Percentiles rank a stretch among this genome's conserved stretches.
Evolutionary conservation across 768 basidiomycete species (phyloP).

Genomic region (Psilocybe subaeruginosa): DNA sequence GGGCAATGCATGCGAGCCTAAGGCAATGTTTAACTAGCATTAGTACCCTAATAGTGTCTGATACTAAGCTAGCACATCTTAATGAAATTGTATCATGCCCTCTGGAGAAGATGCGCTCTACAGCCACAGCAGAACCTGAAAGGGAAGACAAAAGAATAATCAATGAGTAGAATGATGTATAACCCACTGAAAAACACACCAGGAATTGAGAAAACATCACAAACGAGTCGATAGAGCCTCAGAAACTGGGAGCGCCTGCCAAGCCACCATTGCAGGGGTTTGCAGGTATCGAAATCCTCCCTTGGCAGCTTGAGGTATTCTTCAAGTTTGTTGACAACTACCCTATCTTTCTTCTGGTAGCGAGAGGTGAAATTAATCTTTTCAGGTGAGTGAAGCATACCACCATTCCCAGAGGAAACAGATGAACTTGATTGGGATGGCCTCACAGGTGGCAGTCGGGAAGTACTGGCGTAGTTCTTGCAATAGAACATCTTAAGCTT

Average conservation of each 20-base stretch:
- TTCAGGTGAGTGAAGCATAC: too few relatives aligned
- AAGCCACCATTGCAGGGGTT: constrained; percentile 35
- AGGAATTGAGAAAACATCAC: constrained; percentile 32
- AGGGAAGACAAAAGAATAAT: not conserved
- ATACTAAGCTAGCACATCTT: constrained; percentile 28
- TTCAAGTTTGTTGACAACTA: too few relatives aligned
- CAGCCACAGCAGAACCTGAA: constrained; percentile 36
- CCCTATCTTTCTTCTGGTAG: too few relatives aligned
- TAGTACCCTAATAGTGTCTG: constrained; percentile 29
- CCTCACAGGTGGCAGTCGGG: too few relatives aligned
- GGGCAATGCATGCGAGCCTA: constrained; percentile 3
- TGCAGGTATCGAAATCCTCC: constrained; percentile 26
- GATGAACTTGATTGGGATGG: too few relatives aligned
- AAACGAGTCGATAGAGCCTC: constrained; percentile 28
- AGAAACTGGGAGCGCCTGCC: constrained; percentile 24
- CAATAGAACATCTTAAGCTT: too few relatives aligned
- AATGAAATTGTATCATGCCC: constrained; percentile 35
- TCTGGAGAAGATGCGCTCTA: constrained; percentile 34
- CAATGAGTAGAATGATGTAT: not conserved
- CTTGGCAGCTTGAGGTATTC: too few relatives aligned
- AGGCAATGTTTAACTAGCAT: constrained; percentile 31
- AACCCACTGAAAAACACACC: constrained; percentile 20
- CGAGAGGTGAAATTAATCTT: too few relatives aligned
- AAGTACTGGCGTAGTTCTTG: too few relatives aligned
- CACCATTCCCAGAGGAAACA: too few relatives aligned